phyloP scores from a whole-genome alignment of 352 stramenopile genomes.

The Globisporangium spiculum region DNA sequence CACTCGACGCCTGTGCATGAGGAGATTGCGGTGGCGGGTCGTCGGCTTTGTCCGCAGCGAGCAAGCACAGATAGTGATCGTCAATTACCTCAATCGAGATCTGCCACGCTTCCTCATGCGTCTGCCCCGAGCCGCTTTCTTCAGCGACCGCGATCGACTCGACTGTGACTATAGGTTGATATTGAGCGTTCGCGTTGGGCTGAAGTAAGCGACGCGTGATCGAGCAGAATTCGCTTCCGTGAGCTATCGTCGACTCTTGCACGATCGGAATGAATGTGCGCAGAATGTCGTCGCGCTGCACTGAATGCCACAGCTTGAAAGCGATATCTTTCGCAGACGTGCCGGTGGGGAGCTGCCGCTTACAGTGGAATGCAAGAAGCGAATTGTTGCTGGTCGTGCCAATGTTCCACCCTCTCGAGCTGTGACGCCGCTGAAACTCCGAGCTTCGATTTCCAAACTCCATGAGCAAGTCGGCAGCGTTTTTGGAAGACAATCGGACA shows the following conservation, averaged over 20 bases:
- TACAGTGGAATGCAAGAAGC: constrained; percentile 44
- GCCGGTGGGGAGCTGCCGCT: constrained; percentile 25
- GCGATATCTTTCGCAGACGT: constrained; percentile 32
- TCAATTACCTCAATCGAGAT: constrained; percentile 53
- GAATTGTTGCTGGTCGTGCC: constrained; percentile 33
- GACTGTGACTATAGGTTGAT: constrained; percentile 40
- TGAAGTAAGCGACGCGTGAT: constrained; percentile 39
- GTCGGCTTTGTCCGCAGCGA: constrained; percentile 26
- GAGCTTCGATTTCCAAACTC: constrained; percentile 19
- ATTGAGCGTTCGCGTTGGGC: constrained; percentile 19
- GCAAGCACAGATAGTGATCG: constrained; percentile 51
- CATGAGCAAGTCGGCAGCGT: constrained; percentile 32
- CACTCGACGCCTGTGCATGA: neutral
- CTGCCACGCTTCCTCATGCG: constrained; percentile 29
- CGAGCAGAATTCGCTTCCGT: constrained; percentile 27
- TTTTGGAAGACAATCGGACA: constrained; percentile 28
- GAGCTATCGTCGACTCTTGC: constrained; percentile 38
- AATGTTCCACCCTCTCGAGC: constrained; percentile 47
- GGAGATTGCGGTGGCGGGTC: constrained; percentile 11
- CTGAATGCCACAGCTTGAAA: constrained; percentile 40
- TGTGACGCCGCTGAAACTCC: constrained; percentile 36
- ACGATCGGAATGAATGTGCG: constrained; percentile 57
- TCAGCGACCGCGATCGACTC: constrained; percentile 32
- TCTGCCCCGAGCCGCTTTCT: constrained; percentile 1
- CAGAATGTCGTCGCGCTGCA: constrained; percentile 60